phyloP scores from a whole-genome alignment of 139 green algal genomes.

The Micractinium conductrix region DNA sequence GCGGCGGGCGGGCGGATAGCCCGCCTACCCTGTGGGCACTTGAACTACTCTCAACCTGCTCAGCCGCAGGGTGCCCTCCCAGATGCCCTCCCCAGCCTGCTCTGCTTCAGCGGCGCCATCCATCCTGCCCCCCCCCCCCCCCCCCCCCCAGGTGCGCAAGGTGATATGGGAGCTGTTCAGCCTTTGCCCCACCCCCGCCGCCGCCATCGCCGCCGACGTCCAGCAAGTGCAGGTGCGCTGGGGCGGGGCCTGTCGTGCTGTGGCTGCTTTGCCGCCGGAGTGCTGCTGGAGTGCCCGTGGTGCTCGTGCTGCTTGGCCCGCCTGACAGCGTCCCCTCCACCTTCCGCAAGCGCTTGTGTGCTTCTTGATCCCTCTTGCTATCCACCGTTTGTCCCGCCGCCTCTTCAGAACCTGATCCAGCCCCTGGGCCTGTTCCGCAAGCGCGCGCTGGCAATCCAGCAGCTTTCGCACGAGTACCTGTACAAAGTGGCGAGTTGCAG shows the following conservation, averaged over 20 bases:
- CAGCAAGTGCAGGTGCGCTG: conserved; percentile 16
- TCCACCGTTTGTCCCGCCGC: no score
- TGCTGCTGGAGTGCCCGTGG: no score
- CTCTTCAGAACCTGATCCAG: conserved; percentile 70
- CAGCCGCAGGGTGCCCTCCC: no score
- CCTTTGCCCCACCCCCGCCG: conserved; percentile 72
- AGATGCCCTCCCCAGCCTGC: no score
- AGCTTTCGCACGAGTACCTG: conserved; percentile 85
- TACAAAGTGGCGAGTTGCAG: conserved; percentile 60
- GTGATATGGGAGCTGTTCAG: conserved; percentile 87
- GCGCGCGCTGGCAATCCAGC: conserved; percentile 71
- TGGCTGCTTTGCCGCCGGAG: no score
- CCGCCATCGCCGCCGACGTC: conserved; percentile 47
- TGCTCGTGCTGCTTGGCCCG: no score
- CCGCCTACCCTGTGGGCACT: no score
- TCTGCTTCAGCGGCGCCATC: no score
- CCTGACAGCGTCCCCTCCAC: no score
- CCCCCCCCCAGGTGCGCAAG: conserved; percentile 82
- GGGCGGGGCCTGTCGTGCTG: background rate
- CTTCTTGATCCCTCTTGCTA: no score
- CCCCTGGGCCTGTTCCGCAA: conserved; percentile 88
- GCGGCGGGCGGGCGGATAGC: no score
- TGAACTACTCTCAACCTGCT: no score
- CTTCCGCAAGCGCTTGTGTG: background rate
- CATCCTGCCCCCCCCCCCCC: background rate